These are phyloP conservation scores for Pachysandra terminalis DNA, from an alignment of 164 flowering plant genomes.

Conservation along the genomic window DNA sequence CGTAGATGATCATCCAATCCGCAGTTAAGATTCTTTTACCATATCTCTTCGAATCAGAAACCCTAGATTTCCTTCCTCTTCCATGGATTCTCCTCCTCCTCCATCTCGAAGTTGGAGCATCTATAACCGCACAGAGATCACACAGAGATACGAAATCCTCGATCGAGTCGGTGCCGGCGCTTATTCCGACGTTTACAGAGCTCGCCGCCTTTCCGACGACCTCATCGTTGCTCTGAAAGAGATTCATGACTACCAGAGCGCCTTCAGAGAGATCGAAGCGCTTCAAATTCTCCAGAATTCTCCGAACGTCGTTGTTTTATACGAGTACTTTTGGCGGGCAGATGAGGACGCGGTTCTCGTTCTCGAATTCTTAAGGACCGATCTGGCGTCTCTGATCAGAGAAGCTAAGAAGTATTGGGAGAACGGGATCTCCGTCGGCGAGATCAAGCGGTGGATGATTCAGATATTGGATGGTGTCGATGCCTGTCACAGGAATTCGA, in stretches of 20 bases:
- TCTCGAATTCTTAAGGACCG: conserved; percentile 17
- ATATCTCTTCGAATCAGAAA: neutral
- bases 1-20: no score
- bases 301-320: conserved; percentile 68
- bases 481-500: conserved; percentile 57
- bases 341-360: conserved; percentile 89
- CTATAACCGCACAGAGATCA: conserved; percentile 68
- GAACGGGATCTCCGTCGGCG: neutral
- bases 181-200: conserved; percentile 81
- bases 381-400: conserved; percentile 14
- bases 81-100: conserved; percentile 13
- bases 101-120: conserved; percentile 83
- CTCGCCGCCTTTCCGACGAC: conserved; percentile 57
- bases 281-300: conserved; percentile 52
- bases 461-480: conserved; percentile 55
- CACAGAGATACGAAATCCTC: conserved; percentile 60
- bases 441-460: neutral
- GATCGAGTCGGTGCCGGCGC: conserved; percentile 81
- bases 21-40: no score
- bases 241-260: conserved; percentile 83
- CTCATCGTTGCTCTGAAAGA: conserved; percentile 81
- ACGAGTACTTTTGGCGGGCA: conserved; percentile 86
- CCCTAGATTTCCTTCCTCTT: neutral
- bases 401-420: neutral
- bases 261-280: conserved; percentile 85